Evolutionary conservation across 495 filamentous ascomycete species (phyloP).

Genomic region (Hypoxylon trugodes): DNA sequence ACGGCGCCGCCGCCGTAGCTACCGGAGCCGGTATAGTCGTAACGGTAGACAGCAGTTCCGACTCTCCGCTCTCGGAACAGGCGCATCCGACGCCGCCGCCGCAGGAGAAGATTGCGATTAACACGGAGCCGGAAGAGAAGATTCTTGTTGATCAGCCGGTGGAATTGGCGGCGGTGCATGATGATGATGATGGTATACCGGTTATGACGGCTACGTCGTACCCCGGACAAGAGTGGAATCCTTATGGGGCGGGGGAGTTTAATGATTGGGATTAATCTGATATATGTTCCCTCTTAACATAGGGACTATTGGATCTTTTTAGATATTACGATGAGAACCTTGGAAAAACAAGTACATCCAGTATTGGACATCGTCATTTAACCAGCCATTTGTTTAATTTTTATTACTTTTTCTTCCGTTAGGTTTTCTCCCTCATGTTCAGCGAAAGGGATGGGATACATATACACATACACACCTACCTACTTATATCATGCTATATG

Average conservation of each 20-base stretch:
- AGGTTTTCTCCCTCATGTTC: no score
- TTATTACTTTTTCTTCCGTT: no score
- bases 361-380: no score
- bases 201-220: constrained; percentile 82
- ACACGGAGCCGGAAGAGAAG: constrained; percentile 58
- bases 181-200: constrained; percentile 62
- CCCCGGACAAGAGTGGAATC: constrained; percentile 85
- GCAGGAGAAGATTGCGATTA: constrained; percentile 25
- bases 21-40: background rate
- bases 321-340: no score
- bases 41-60: background rate
- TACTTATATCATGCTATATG: no score
- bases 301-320: no score
- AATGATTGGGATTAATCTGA: constrained; percentile 41
- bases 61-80: constrained; percentile 32
- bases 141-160: constrained; percentile 52
- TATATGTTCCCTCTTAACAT: background rate
- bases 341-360: no score
- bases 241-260: constrained; percentile 55
- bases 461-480: no score
- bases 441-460: no score
- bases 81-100: constrained; percentile 31
- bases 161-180: constrained; percentile 40
- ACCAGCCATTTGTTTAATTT: no score
- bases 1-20: background rate